phyloP scores from a whole-genome alignment of 345 rosid genomes.

The Populus simonii region DNA sequence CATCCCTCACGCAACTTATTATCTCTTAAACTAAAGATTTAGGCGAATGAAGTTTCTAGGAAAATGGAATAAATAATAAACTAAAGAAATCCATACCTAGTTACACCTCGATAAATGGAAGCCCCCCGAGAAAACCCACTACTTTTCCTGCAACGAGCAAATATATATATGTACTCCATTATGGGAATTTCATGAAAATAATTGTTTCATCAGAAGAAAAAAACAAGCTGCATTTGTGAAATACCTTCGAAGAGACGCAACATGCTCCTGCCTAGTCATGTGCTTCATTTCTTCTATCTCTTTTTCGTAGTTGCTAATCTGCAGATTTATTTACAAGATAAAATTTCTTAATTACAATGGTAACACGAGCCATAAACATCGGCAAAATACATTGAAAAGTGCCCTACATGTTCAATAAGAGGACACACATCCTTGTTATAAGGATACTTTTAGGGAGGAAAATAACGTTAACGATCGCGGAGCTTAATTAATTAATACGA shows the following conservation, averaged over 20 bases:
- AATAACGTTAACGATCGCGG: background rate
- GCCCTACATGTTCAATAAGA: background rate
- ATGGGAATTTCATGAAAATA: background rate
- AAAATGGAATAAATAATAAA: no score
- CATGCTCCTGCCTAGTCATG: conserved; percentile 33
- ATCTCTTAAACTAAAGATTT: no score
- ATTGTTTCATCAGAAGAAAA: background rate
- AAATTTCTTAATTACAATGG: background rate
- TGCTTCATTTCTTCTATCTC: conserved; percentile 21
- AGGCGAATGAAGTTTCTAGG: background rate
- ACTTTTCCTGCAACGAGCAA: conserved; percentile 16
- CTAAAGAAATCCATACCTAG: conserved; percentile 13
- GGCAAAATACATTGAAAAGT: conserved; percentile 2
- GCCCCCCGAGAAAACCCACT: conserved; percentile 36
- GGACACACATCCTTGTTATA: conserved; percentile 10
- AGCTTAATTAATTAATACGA: background rate
- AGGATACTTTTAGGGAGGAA: conserved; percentile 21
- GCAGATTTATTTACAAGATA: background rate
- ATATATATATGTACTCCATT: background rate
- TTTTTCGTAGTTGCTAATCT: conserved; percentile 27
- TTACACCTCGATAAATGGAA: conserved; percentile 32
- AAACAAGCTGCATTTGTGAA: background rate
- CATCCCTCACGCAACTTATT: background rate
- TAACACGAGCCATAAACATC: conserved; percentile 14
- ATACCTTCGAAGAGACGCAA: conserved; percentile 31